These are phyloP conservation scores for Solanum gracilifrons DNA, from an alignment of 257 asterid genomes.

Conservation along the genomic window DNA sequence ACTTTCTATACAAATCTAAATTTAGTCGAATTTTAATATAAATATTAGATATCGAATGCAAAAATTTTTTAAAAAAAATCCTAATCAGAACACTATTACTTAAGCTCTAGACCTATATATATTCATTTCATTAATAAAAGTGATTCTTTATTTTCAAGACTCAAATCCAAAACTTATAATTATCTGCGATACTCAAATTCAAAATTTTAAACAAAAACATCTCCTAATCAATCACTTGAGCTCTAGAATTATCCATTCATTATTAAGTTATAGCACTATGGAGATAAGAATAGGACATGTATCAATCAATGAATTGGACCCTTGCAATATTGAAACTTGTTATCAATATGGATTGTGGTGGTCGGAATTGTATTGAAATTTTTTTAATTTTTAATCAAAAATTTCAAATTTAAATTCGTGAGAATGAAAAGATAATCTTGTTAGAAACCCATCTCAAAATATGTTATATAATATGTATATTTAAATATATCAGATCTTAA, in stretches of 20 bases:
- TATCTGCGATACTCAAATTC: too few species aligned
- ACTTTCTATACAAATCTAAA: background rate
- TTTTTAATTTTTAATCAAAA: background rate
- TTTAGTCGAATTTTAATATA: background rate
- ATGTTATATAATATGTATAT: fast-evolving
- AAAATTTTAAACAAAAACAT: background rate
- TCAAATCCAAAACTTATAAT: too few species aligned
- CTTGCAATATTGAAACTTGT: background rate
- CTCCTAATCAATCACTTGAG: background rate
- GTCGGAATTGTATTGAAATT: fast-evolving
- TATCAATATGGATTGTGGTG: background rate
- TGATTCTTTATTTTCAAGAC: too few species aligned
- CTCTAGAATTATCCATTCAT: background rate
- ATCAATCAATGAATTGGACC: background rate
- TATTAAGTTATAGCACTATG: background rate
- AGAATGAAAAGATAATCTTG: background rate
- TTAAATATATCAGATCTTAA: background rate
- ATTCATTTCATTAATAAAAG: background rate
- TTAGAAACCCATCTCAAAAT: background rate
- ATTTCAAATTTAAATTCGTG: background rate
- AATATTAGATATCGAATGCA: background rate
- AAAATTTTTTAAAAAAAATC: background rate
- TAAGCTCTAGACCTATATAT: background rate
- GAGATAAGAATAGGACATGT: background rate
- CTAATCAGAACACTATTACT: background rate